Evolutionary conservation across 2,329 filamentous ascomycete genomes (phyloP).

Genomic region (Magnaporthiopsis rhizophila): DNA sequence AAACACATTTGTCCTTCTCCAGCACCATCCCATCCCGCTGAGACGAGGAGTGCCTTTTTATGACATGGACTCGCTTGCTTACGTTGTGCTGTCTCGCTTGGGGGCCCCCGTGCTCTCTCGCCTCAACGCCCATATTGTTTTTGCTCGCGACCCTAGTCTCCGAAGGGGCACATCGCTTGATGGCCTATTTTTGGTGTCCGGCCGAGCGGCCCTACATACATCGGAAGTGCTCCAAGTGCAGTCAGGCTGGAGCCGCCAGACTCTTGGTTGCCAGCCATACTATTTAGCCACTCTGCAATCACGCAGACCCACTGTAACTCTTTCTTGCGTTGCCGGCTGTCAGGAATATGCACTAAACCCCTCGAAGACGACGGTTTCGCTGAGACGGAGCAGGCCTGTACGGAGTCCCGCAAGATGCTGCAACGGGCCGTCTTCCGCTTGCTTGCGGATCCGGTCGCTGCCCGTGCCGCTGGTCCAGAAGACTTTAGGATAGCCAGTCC

Average conservation of each 20-base stretch:
- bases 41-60: not conserved
- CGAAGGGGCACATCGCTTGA: not conserved
- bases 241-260: not conserved
- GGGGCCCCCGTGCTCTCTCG: not conserved
- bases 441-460: not conserved
- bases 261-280: not conserved
- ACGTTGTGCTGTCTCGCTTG: not conserved
- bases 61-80: not conserved
- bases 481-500: not conserved
- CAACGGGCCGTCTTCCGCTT: not conserved
- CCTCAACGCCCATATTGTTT: not conserved
- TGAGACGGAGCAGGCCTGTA: not conserved
- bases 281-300: not conserved
- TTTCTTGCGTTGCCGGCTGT: not conserved
- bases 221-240: not conserved
- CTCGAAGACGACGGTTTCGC: not conserved
- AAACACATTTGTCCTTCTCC: not conserved
- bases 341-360: too few relatives aligned
- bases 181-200: not conserved
- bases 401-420: not conserved
- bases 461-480: not conserved
- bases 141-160: not conserved
- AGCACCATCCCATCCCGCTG: not conserved
- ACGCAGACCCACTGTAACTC: not conserved
- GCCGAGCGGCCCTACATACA: not conserved